Base-by-base conservation (phyloP, 2,329 filamentous ascomycete genomes). In the Cercospora sojina region DNA sequence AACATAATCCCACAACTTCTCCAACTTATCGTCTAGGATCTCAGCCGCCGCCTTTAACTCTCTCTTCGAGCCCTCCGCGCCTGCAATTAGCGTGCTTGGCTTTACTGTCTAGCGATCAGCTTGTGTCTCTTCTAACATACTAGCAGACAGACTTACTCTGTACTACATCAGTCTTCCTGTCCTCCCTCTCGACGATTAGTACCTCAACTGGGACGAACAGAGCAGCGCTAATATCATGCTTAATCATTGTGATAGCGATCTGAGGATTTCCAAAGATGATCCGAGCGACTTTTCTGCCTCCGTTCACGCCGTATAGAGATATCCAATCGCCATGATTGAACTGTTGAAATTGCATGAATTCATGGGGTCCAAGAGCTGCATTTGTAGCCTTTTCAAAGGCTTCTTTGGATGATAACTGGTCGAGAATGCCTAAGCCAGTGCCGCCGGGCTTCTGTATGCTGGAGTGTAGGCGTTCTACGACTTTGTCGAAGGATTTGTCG, bases 171-270 rank as follows among this genome's bases (percentile, higher is more conserved):
- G 64, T 67, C 47, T 60, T 62, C 49, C 64, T 53, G 47, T 69
- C 64, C 61, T 64, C 61, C 58, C 61, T 62, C 60, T 69, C 67
- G 16, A 67, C 35, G 18, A 69, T 55, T 16, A 66, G 32, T 16
- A 49, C 67, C 62, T 69, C 68, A 27, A 67, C 70, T 64, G 68
- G 66, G 59, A 62, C 69, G 60, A 69, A 69, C 60, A 67, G 65
- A 55, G 51, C 69, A 56, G 64, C 70, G 57, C 47, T 66, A 67
- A 67, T 56, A 62, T 69, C 66, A 64, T 65, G 67, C 62, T 62
- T 59, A 12, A 66, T 27, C 65, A 70, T 66, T 18, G 67, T 67
- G 10, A 69, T 65, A 18, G 67, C 67, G 23, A 69, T 63, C 38
- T 67, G 64, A 29, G 64, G 67, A 47, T 69, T 69, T 27, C 67